Base-by-base conservation (phyloP, 2,329 filamentous ascomycete species). In the Pseudogymnoascus sp. region DNA sequence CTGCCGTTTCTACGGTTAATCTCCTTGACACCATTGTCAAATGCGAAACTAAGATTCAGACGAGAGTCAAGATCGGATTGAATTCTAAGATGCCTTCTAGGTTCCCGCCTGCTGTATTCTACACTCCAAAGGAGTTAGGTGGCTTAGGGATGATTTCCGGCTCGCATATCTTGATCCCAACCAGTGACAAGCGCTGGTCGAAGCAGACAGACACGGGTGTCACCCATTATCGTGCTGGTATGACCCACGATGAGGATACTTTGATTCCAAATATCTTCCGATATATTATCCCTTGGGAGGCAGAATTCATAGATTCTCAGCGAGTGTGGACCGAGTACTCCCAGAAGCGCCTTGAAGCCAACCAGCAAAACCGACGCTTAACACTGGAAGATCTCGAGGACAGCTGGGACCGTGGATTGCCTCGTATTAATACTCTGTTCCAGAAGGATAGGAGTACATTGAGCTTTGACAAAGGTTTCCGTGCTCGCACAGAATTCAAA, bases 61-160 rank as follows among this genome's bases (percentile, higher is more conserved):
- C 95, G 4, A 86, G 95, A 74, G 95, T 99, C 71, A 99, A 99
- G 83, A 99, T 99, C 71, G 95, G 95, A 2, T 78, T 99, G 66
- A 99, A 99, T 78, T 98, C 93, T 4, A 99, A 99, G 80, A 99
- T 99, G 95, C 95, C 95, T 62, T 97, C 92, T 45, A 90, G 95
- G 80, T 99, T 99, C 81, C 95, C 95, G 16, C 95, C 95, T 16
- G 95, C 95, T 3, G 95, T 99, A 2, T 99, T 99, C 79, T 99
- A 99, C 73, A 99, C 95, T 0, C 96, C 96, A 0, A 99, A 99
- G 79, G 95, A 99, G 74, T 81, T 99, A 61, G 95, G 95, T 80
- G 95, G 95, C 75, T 80, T 99, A 4, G 95, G 95, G 73, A 99
- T 99, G 95, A 98, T 99, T 69, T 99, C 95, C 10, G 95, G 95